Conservation (phyloP, 2,329 filamentous ascomycete genomes). For the Calonectria hawksworthii region DNA sequence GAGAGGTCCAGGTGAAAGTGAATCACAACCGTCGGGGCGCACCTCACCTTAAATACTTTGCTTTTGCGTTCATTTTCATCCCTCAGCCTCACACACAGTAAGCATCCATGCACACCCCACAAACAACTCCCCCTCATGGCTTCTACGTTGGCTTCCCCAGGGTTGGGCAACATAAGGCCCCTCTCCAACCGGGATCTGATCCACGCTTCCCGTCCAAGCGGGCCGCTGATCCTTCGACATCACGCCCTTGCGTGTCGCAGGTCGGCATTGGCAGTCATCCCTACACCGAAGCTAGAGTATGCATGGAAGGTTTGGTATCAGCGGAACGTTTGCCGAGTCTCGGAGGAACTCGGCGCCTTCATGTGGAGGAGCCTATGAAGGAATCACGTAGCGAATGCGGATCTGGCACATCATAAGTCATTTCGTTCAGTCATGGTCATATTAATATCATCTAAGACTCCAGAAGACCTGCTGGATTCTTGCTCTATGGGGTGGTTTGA, state of each 20-base stretch:
- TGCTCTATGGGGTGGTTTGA: not conserved
- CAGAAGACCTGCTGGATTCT: not conserved
- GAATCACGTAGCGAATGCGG: not conserved
- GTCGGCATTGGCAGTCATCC: conserved; percentile 14
- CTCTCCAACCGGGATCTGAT: conserved; percentile 12
- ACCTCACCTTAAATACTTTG: conserved; percentile 9
- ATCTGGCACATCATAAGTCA: not conserved
- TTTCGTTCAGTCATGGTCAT: not conserved
- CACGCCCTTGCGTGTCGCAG: conserved; percentile 19
- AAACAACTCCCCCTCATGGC: not conserved
- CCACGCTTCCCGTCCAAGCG: conserved; percentile 21
- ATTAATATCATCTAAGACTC: conserved; percentile 3
- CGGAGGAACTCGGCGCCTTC: not conserved
- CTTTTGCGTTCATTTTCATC: conserved; percentile 14
- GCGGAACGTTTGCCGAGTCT: not conserved
- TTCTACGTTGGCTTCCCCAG: conserved; percentile 5
- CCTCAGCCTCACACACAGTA: conserved; percentile 24
- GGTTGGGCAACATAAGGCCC: conserved; percentile 6
- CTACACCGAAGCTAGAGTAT: not conserved
- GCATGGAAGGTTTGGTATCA: not conserved
- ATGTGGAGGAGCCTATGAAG: not conserved
- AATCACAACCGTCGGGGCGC: not conserved
- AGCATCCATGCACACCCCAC: conserved; percentile 20
- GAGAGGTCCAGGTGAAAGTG: not conserved
- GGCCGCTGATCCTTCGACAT: conserved; percentile 11